A percentile compares a stretch with the other conserved stretches of the same genome.
These are phyloP conservation scores for Ogataea corticis DNA, from an alignment of 805 yeast genomes.

Conservation along the genomic window DNA sequence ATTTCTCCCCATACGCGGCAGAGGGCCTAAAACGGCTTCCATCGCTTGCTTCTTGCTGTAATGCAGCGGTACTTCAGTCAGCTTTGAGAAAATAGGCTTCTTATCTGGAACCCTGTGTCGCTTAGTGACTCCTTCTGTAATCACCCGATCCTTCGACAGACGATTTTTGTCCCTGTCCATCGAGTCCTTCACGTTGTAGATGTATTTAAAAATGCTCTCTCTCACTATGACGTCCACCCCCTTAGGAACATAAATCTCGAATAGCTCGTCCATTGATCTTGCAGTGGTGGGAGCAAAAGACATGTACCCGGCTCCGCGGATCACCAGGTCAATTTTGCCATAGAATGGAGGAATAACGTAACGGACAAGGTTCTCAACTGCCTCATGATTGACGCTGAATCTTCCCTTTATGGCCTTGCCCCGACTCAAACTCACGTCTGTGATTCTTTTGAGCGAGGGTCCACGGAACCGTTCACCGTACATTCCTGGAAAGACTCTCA, in stretches of 20 bases:
- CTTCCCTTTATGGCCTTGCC: constrained; percentile 28
- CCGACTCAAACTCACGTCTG: constrained; percentile 25
- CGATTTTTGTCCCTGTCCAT: constrained; percentile 18
- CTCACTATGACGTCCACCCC: constrained; percentile 56
- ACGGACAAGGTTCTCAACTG: constrained; percentile 37
- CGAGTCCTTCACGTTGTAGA: constrained; percentile 25
- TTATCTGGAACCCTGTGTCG: constrained; percentile 18
- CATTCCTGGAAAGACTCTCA: constrained; percentile 48
- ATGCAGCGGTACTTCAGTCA: constrained; percentile 21
- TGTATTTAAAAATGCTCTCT: constrained; percentile 29
- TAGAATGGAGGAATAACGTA: constrained; percentile 69
- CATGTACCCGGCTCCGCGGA: constrained; percentile 65
- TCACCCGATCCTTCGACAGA: constrained; percentile 17
- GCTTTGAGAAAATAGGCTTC: constrained; percentile 25
- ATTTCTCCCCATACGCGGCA: constrained; percentile 1
- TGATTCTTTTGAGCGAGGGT: constrained; percentile 34
- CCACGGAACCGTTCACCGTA: constrained; percentile 42
- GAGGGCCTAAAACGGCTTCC: constrained; percentile 13
- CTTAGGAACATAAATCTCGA: constrained; percentile 54
- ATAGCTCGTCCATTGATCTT: constrained; percentile 30
- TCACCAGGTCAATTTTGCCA: constrained; percentile 65
- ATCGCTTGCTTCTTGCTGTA: constrained; percentile 17
- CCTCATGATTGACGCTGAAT: constrained; percentile 24
- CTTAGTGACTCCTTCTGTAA: constrained; percentile 10
- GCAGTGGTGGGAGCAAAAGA: constrained; percentile 60